Evolutionary conservation across 805 yeast genomes (phyloP).

Genomic region (Limtongia smithiae): DNA sequence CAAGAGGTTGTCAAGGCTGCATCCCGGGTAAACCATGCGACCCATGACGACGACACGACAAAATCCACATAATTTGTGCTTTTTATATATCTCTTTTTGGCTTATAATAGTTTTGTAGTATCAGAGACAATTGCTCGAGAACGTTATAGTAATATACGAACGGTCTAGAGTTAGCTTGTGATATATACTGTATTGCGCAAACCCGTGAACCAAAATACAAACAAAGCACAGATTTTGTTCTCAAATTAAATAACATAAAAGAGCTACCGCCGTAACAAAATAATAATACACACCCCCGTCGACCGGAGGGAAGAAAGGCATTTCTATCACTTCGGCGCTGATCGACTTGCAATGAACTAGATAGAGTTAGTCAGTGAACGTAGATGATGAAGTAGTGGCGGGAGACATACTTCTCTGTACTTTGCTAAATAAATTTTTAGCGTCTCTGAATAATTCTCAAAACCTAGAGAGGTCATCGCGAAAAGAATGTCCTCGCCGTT

Average conservation of each 20-base stretch:
- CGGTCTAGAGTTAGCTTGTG: too few species aligned
- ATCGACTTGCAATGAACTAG: constrained; percentile 14
- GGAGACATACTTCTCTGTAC: constrained; percentile 46
- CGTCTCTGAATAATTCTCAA: constrained; percentile 67
- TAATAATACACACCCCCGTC: constrained; percentile 1
- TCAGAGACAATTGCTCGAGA: too few species aligned
- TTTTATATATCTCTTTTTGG: too few species aligned
- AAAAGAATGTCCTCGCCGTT: constrained; percentile 66
- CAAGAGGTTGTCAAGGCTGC: constrained; percentile 71
- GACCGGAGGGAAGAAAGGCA: too few species aligned
- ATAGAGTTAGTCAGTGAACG: too few species aligned
- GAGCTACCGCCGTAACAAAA: not conserved
- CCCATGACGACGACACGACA: constrained; percentile 16
- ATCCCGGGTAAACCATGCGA: constrained; percentile 51
- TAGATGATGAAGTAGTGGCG: not conserved
- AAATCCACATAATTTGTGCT: too few species aligned
- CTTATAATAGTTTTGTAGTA: too few species aligned
- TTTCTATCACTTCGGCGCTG: constrained; percentile 3
- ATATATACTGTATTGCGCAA: too few species aligned
- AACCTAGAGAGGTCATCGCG: constrained; percentile 63
- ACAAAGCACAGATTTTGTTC: too few species aligned
- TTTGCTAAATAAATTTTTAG: constrained; percentile 65
- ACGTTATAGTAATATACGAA: too few species aligned
- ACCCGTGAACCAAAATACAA: too few species aligned
- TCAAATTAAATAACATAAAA: too few species aligned